phyloP scores from a whole-genome alignment of 129 eudicot genomes.

The Pseudognaphalium luteoalbum region DNA sequence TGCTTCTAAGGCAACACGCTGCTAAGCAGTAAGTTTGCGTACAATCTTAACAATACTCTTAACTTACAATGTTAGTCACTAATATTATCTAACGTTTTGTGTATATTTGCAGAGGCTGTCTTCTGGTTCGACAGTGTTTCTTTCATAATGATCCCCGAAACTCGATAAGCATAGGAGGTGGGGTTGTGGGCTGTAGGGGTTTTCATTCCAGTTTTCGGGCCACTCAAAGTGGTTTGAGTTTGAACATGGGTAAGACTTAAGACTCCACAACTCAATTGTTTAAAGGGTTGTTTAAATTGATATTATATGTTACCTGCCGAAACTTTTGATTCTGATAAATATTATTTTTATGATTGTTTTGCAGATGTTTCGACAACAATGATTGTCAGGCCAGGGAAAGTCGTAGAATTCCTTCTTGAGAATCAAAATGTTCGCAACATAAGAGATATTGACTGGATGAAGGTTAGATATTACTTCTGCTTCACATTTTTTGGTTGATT shows the following conservation, averaged over 20 bases:
- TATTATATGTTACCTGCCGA: neutral
- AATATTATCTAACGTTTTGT: neutral
- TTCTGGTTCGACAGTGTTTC: slow-evolving; percentile 78
- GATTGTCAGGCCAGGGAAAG: slow-evolving; percentile 75
- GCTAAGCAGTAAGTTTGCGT: slow-evolving; percentile 64
- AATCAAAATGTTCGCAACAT: slow-evolving; percentile 65
- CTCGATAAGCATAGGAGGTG: slow-evolving; percentile 67
- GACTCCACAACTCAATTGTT: neutral
- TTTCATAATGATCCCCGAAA: slow-evolving; percentile 70
- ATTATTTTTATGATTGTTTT: neutral
- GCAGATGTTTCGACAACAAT: slow-evolving; percentile 72
- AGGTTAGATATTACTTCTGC: slow-evolving; percentile 30
- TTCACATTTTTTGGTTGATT: neutral
- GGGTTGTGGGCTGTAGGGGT: slow-evolving; percentile 74
- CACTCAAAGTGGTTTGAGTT: slow-evolving; percentile 76
- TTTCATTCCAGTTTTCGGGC: slow-evolving; percentile 87
- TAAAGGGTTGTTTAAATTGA: neutral
- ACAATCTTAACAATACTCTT: neutral
- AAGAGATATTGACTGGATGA: slow-evolving; percentile 60
- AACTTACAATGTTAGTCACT: neutral
- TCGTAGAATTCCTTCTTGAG: slow-evolving; percentile 61
- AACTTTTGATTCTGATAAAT: neutral
- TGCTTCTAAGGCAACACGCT: slow-evolving; percentile 83
- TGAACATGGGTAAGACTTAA: slow-evolving; percentile 61
- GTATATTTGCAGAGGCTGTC: slow-evolving; percentile 64